These are phyloP conservation scores for Suhomyces kilbournensis DNA, from an alignment of 805 yeast species.

Conservation along the genomic window DNA sequence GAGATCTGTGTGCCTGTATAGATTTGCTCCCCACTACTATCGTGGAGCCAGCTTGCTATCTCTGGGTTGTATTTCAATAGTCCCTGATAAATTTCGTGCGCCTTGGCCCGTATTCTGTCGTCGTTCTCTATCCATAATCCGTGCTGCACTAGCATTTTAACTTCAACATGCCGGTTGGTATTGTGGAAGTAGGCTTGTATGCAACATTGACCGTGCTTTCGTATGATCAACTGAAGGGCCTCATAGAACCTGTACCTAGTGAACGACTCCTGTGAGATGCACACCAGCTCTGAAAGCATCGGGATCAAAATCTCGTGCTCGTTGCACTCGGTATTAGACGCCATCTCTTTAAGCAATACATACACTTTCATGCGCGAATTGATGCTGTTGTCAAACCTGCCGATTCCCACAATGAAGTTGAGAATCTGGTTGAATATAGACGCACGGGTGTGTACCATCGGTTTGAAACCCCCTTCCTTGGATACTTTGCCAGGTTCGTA, in stretches of 20 bases:
- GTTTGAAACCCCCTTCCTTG: neutral
- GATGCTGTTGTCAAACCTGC: slow-evolving; percentile 14
- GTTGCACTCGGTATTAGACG: slow-evolving; percentile 18
- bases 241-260: slow-evolving; percentile 26
- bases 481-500: slow-evolving; percentile 8
- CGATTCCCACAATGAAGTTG: slow-evolving; percentile 32
- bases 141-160: slow-evolving; percentile 30
- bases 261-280: slow-evolving; percentile 14
- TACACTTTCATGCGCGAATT: slow-evolving; percentile 11
- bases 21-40: neutral
- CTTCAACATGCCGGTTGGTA: slow-evolving; percentile 11
- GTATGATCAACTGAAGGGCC: slow-evolving; percentile 18
- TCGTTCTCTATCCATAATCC: slow-evolving; percentile 32
- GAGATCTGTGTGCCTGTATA: neutral
- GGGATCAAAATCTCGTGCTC: slow-evolving; percentile 33
- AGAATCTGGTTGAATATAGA: slow-evolving; percentile 32
- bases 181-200: slow-evolving; percentile 29
- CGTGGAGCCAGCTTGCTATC: slow-evolving; percentile 11
- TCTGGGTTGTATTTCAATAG: slow-evolving; percentile 10
- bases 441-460: slow-evolving; percentile 22
- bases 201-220: slow-evolving; percentile 32
- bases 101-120: slow-evolving; percentile 15
- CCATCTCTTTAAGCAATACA: slow-evolving; percentile 15
- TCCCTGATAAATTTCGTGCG: slow-evolving; percentile 21
- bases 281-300: slow-evolving; percentile 33